Percentiles rank a stretch among this genome's conserved stretches.
Conservation (phyloP, 1,284 basidiomycete species). For the Termitomyces sp. region DNA sequence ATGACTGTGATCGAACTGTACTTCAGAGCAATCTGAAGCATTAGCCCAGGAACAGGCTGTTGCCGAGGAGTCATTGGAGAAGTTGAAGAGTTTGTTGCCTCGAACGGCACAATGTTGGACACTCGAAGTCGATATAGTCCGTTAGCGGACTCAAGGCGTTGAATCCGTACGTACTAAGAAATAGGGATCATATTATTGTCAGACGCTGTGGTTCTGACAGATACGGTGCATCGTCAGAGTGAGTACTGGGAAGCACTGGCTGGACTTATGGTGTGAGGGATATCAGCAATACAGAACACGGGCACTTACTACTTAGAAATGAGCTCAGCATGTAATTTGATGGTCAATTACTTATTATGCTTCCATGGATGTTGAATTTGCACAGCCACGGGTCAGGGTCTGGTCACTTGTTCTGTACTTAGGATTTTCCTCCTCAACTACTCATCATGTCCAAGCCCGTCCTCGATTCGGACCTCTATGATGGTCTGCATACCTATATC, state of each 20-base stretch:
- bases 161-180: too few species aligned
- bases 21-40: not conserved
- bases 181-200: too few species aligned
- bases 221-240: too few species aligned
- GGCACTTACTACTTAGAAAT: too few species aligned
- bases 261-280: too few species aligned
- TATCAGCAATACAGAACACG: too few species aligned
- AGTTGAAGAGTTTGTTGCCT: not conserved
- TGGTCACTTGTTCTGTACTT: not conserved
- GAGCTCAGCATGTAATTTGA: too few species aligned
- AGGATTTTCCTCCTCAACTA: constrained; percentile 30
- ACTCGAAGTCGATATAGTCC: not conserved
- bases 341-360: too few species aligned
- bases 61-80: not conserved
- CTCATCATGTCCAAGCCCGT: constrained; percentile 36
- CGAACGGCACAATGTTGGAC: not conserved
- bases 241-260: too few species aligned
- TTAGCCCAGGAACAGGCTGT: not conserved
- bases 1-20: not conserved
- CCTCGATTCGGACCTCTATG: constrained; percentile 37
- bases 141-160: too few species aligned
- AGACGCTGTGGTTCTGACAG: too few species aligned
- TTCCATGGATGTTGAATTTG: not conserved
- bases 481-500: constrained; percentile 25
- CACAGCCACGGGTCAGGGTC: constrained; percentile 1